phyloP scores from a whole-genome alignment of 306 rosid species.

The Acmispon strigosus region DNA sequence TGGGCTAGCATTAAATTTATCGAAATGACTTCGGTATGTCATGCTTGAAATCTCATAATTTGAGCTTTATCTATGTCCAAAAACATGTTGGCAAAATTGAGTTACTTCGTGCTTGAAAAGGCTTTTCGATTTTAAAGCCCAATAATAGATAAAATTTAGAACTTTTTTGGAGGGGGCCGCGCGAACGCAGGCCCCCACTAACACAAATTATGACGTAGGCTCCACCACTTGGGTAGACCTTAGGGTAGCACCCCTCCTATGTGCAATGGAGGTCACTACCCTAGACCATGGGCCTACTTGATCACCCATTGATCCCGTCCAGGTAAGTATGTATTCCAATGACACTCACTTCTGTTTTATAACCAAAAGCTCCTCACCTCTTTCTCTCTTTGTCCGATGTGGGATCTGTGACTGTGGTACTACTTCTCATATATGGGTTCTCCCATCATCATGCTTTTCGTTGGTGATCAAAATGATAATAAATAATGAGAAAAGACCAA shows the following conservation, averaged over 20 bases:
- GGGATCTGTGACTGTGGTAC: neutral
- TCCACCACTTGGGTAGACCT: conserved; percentile 43
- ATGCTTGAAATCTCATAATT: too few relatives aligned
- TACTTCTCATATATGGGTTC: too few relatives aligned
- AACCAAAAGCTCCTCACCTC: neutral
- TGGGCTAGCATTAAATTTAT: too few relatives aligned
- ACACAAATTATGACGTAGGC: conserved; percentile 44
- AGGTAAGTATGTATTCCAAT: conserved; percentile 28
- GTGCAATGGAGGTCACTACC: conserved; percentile 47
- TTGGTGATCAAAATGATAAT: too few relatives aligned
- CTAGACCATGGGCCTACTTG: conserved; percentile 41
- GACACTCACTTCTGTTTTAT: neutral
- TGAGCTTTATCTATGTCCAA: too few relatives aligned
- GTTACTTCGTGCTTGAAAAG: too few relatives aligned
- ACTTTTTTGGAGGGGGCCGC: conserved; percentile 22
- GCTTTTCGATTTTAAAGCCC: too few relatives aligned
- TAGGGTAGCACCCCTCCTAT: conserved; percentile 34
- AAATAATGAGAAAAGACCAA: too few relatives aligned
- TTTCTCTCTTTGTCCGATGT: neutral
- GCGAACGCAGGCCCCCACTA: conserved; percentile 44
- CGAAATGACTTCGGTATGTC: too few relatives aligned
- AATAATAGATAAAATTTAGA: too few relatives aligned
- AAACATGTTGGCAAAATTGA: too few relatives aligned
- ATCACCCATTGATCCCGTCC: conserved; percentile 56
- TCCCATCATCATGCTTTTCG: too few relatives aligned